A percentile compares a stretch with the other conserved stretches of the same genome.
Evolutionary conservation across 768 basidiomycete genomes (phyloP).

Genomic region (Tylopilus intermedius): DNA sequence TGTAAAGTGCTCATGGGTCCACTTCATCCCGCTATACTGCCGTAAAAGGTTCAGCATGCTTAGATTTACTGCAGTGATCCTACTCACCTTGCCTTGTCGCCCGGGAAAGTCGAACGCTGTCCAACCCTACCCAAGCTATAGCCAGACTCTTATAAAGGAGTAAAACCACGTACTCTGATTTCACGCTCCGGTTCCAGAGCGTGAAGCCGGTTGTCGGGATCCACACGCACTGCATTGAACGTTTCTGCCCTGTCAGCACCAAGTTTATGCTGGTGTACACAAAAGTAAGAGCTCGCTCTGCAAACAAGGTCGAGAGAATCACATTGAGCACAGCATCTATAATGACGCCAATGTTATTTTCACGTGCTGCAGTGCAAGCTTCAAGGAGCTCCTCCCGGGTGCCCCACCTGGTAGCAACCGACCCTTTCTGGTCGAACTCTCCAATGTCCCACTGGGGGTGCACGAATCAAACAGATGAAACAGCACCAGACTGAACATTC

Average conservation of each 20-base stretch:
- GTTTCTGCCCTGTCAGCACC: conserved; percentile 76
- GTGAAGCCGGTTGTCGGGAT: conserved; percentile 61
- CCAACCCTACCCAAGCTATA: conserved; percentile 54
- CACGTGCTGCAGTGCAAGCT: conserved; percentile 64
- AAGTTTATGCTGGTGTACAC: conserved; percentile 60
- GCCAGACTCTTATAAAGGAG: not conserved
- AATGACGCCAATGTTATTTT: conserved; percentile 66
- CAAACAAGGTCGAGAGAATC: conserved; percentile 13
- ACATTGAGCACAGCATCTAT: conserved; percentile 92
- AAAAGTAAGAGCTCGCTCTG: conserved; percentile 6
- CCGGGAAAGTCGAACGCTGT: conserved; percentile 84
- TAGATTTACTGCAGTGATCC: conserved; percentile 11
- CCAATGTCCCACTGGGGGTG: conserved; percentile 74
- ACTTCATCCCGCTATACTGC: conserved; percentile 67
- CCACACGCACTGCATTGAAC: conserved; percentile 67
- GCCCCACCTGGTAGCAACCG: conserved; percentile 78
- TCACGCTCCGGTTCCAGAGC: conserved; percentile 53
- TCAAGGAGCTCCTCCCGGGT: conserved; percentile 71
- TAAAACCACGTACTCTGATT: conserved; percentile 51
- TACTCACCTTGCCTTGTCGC: conserved; percentile 59
- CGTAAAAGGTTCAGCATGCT: not conserved
- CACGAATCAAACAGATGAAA: not conserved
- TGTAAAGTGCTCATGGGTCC: conserved; percentile 77
- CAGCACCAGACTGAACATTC: not conserved
- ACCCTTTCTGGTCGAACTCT: conserved; percentile 76